Evolutionary conservation across 495 filamentous ascomycete species (phyloP), one percentile per base, ranked within the genome.

Genomic region (Chaetomium cochliodes): DNA sequence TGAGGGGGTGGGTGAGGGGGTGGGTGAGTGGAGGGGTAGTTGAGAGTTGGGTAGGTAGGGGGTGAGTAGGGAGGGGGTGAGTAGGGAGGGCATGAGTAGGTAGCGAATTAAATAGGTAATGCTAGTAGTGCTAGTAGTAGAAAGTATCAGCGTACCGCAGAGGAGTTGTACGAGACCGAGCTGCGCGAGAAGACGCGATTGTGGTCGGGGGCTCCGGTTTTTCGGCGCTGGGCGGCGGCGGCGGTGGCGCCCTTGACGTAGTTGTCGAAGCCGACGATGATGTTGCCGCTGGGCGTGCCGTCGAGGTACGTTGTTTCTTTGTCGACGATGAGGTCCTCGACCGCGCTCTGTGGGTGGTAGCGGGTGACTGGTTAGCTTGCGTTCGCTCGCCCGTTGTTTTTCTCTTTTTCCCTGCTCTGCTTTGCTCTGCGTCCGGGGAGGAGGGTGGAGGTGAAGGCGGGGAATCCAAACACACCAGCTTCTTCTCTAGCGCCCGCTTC

Each of bases 181-280:
- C 84, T 86, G 66, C 81, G 71, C 53, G 82, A 85, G 70, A 87
- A 88, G 5, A 88, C 82, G 39, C 83, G 77, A 65, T 85, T 82
- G 42, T 75, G 70, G 37, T 87, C 85, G 28, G 73, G 75, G 53
- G 84, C 66, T 3, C 77, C 80, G 46, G 77, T 79, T 67, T 81
- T 81, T 55, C 82, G 79, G 55, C 84, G 79, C 62, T 79, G 73
- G 3, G 81, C 82, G 4, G 73, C 76, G 7, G 77, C 74, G 30
- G 72, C 75, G 65, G 74, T 81, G 0, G 82, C 80, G 54, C 91
- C 92, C 73, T 98, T 98, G 79, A 96, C 93, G 77, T 97, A 98
- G 68, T 90, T 93, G 73, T 98, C 94, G 77, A 98, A 98, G 47
- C 94, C 94, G 66, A 88, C 90, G 77, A 98, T 92, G 72, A 98